Percentiles rank a stretch among this genome's conserved stretches.
phyloP scores from a whole-genome alignment of 1,284 basidiomycete genomes.

The Ustilago tritici region DNA sequence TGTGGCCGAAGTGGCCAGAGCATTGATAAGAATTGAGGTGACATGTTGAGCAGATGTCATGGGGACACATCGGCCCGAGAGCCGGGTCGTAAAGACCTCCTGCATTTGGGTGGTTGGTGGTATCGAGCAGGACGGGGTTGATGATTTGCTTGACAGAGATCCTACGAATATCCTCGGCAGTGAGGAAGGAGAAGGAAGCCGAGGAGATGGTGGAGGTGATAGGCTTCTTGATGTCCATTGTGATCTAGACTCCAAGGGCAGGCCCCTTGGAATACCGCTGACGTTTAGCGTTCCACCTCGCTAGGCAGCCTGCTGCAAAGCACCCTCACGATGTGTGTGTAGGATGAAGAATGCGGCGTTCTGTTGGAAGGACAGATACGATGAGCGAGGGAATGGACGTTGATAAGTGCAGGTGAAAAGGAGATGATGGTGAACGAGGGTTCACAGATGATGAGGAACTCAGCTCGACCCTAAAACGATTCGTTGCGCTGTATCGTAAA shows the following conservation, averaged over 20 bases:
- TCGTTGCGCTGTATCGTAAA: constrained; percentile 21
- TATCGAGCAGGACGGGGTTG: constrained; percentile 93
- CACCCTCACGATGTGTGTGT: constrained; percentile 1
- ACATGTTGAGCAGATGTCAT: constrained; percentile 88
- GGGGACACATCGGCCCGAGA: constrained; percentile 80
- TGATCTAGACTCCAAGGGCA: constrained; percentile 37
- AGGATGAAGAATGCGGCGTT: not conserved
- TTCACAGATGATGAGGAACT: not conserved
- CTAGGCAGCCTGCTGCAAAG: constrained; percentile 9
- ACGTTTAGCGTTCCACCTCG: constrained; percentile 15
- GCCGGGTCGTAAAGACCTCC: constrained; percentile 96
- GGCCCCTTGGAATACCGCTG: constrained; percentile 33
- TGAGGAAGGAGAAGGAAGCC: constrained; percentile 94
- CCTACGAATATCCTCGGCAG: constrained; percentile 87
- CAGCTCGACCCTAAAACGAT: constrained; percentile 10
- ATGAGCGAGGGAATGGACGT: not conserved
- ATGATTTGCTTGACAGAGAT: constrained; percentile 97
- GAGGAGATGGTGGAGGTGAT: constrained; percentile 85
- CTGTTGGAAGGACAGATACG: not conserved
- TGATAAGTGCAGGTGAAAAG: not conserved
- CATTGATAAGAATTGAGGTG: constrained; percentile 90
- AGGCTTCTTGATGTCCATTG: constrained; percentile 93
- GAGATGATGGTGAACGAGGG: constrained; percentile 1
- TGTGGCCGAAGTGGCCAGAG: constrained; percentile 99
- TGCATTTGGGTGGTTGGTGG: constrained; percentile 88